These are phyloP conservation scores for Aspergillus uvarum DNA, from an alignment of 2,329 filamentous ascomycete genomes.

Conservation along the genomic window DNA sequence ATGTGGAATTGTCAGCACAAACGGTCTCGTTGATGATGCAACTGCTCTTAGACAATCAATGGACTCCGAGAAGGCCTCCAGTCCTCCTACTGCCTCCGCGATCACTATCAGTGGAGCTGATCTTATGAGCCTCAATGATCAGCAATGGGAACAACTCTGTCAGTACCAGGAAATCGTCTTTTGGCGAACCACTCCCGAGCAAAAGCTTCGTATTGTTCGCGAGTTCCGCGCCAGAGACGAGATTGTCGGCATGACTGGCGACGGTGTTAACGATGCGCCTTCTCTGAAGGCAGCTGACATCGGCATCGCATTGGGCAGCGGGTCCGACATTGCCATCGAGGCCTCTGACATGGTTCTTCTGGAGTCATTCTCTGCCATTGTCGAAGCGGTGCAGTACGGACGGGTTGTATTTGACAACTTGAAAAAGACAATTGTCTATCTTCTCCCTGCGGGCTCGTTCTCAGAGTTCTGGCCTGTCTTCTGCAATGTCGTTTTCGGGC, in stretches of 20 bases:
- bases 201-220: slow-evolving; percentile 76
- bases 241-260: slow-evolving; percentile 56
- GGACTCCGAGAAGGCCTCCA: slow-evolving; percentile 17
- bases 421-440: slow-evolving; percentile 73
- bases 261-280: slow-evolving; percentile 53
- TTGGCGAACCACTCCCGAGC: slow-evolving; percentile 72
- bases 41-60: slow-evolving; percentile 49
- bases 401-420: slow-evolving; percentile 74
- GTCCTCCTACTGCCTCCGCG: slow-evolving; percentile 36
- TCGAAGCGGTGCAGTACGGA: slow-evolving; percentile 70
- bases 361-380: slow-evolving; percentile 69
- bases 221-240: slow-evolving; percentile 65
- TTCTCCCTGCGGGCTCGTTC: slow-evolving; percentile 72
- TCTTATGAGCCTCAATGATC: slow-evolving; percentile 62
- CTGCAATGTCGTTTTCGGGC: slow-evolving; percentile 68
- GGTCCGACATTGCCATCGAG: slow-evolving; percentile 62
- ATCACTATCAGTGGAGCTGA: slow-evolving; percentile 67
- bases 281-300: slow-evolving; percentile 60
- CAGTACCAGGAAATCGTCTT: slow-evolving; percentile 73
- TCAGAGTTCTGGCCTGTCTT: slow-evolving; percentile 75
- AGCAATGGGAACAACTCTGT: slow-evolving; percentile 67
- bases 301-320: slow-evolving; percentile 59
- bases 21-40: slow-evolving; percentile 53
- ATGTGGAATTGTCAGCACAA: slow-evolving; percentile 64
- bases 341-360: slow-evolving; percentile 63